phyloP scores from a whole-genome alignment of 495 filamentous ascomycete genomes.

The Penicillium cinerascens region DNA sequence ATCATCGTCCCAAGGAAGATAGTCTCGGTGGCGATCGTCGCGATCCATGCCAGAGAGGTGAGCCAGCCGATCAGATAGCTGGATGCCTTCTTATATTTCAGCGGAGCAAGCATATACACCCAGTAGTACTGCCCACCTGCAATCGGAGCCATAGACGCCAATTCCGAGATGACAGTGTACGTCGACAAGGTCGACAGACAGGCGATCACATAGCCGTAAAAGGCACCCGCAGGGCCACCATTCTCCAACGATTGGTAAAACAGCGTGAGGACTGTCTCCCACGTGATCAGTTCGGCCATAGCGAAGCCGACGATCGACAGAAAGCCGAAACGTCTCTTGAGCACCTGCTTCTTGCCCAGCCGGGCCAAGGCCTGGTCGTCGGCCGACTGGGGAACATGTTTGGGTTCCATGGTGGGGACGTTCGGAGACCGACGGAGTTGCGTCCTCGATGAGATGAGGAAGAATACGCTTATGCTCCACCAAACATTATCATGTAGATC shows the following conservation, averaged over 20 bases:
- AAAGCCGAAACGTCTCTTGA: constrained; percentile 38
- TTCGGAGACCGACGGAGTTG: constrained; percentile 1
- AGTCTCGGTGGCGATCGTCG: constrained; percentile 29
- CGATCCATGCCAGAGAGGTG: constrained; percentile 34
- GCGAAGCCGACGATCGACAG: constrained; percentile 38
- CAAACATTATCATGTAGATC: not conserved
- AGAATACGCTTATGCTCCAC: not conserved
- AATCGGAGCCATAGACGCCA: constrained; percentile 46
- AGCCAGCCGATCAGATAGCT: constrained; percentile 42
- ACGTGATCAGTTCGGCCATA: constrained; percentile 34
- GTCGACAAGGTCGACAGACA: constrained; percentile 45
- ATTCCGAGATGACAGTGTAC: constrained; percentile 44
- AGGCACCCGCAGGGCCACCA: constrained; percentile 45
- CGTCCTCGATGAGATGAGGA: not conserved
- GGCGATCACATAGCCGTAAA: constrained; percentile 48
- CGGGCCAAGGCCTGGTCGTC: constrained; percentile 30
- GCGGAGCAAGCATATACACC: constrained; percentile 39
- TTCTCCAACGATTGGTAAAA: constrained; percentile 29
- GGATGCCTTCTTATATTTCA: constrained; percentile 27
- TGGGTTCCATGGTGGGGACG: constrained; percentile 6
- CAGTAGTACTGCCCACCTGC: constrained; percentile 44
- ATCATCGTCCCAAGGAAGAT: constrained; percentile 41
- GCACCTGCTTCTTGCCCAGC: constrained; percentile 37
- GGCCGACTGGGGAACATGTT: constrained; percentile 6
- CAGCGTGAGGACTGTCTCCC: constrained; percentile 34